A percentile compares a stretch with the other conserved stretches of the same genome.
Conservation (phyloP, 192 early-diverging fungal genomes). For the Backusella macrospora region DNA sequence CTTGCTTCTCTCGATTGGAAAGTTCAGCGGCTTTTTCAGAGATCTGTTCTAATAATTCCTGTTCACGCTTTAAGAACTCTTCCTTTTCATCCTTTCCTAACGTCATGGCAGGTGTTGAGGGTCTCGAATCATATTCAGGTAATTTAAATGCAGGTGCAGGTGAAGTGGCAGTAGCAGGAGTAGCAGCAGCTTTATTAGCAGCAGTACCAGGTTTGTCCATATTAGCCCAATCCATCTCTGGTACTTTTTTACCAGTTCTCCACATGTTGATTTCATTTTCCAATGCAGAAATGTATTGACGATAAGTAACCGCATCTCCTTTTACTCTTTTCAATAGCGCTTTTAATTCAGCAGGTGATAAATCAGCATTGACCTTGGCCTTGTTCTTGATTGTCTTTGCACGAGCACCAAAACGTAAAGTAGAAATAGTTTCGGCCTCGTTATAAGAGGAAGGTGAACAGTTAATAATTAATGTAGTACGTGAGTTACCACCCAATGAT, state of each 20-base stretch:
- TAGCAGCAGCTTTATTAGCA: not conserved
- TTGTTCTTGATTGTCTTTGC: conserved; percentile 99
- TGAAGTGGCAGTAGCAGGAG: not conserved
- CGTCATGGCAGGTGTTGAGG: conserved; percentile 79
- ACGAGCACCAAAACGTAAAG: conserved; percentile 94
- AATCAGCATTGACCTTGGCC: conserved; percentile 96
- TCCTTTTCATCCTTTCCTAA: conserved; percentile 90
- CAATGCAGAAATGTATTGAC: conserved; percentile 81
- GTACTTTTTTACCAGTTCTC: conserved; percentile 79
- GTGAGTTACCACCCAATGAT: conserved; percentile 97
- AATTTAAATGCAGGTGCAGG: conserved; percentile 52
- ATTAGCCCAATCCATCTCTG: conserved; percentile 62
- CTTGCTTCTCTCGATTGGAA: conserved; percentile 58
- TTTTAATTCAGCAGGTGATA: conserved; percentile 94
- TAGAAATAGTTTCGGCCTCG: conserved; percentile 93
- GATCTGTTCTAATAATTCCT: conserved; percentile 92
- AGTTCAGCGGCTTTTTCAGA: conserved; percentile 89
- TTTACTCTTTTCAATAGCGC: conserved; percentile 89
- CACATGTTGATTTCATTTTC: conserved; percentile 91
- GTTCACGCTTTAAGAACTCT: conserved; percentile 92
- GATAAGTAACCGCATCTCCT: conserved; percentile 74
- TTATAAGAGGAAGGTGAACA: conserved; percentile 96
- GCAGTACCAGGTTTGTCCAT: conserved; percentile 38
- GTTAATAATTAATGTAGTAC: conserved; percentile 98
- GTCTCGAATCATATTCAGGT: conserved; percentile 55